Conservation (phyloP, 1,284 basidiomycete genomes). For the Chalciporus piperatoides region DNA sequence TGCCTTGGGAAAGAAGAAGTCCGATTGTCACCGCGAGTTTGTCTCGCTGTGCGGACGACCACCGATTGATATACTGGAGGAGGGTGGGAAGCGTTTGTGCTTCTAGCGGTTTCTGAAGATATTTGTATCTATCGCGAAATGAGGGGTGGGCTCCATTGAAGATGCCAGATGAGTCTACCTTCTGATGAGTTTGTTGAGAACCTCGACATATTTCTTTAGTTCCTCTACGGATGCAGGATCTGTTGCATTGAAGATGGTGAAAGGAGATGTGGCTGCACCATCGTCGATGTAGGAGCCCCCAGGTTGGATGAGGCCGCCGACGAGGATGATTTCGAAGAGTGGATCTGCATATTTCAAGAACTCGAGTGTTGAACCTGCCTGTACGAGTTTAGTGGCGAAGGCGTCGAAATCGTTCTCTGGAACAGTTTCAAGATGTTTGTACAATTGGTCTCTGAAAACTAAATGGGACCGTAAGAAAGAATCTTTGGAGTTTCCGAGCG, state of each 20-base stretch:
- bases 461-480: slow-evolving; percentile 15
- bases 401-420: slow-evolving; percentile 79
- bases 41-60: slow-evolving; percentile 70
- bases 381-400: slow-evolving; percentile 81
- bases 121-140: slow-evolving; percentile 76
- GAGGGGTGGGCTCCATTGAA: slow-evolving; percentile 10
- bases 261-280: slow-evolving; percentile 73
- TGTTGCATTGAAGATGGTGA: slow-evolving; percentile 80
- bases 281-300: slow-evolving; percentile 92
- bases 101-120: slow-evolving; percentile 95
- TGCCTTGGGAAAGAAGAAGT: slow-evolving; percentile 78
- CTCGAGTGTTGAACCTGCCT: slow-evolving; percentile 89
- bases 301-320: slow-evolving; percentile 93
- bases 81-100: slow-evolving; percentile 79
- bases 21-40: slow-evolving; percentile 83
- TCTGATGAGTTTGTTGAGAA: slow-evolving; percentile 92
- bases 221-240: slow-evolving; percentile 76
- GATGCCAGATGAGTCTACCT: slow-evolving; percentile 47
- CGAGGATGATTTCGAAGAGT: slow-evolving; percentile 92
- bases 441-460: slow-evolving; percentile 96
- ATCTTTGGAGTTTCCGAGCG: slow-evolving; percentile 13
- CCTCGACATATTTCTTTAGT: slow-evolving; percentile 90
- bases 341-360: slow-evolving; percentile 94
- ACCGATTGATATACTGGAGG: slow-evolving; percentile 87
- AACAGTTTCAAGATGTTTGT: slow-evolving; percentile 89